Base-by-base conservation (phyloP, 345 rosid genomes). In the Bruguiera sexangula region DNA sequence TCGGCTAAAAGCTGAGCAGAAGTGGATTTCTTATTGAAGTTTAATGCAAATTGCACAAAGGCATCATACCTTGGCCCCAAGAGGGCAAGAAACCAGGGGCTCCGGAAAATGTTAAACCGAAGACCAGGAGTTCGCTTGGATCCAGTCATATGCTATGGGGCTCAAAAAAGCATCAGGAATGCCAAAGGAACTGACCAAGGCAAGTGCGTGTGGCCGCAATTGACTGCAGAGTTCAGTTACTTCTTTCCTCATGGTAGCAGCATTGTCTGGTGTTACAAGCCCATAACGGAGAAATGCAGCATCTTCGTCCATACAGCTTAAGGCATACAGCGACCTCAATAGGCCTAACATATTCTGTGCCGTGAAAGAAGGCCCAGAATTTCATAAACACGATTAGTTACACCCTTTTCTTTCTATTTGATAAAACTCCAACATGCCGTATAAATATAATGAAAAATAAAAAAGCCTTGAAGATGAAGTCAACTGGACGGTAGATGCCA, bases 71-170 rank as follows among this genome's bases (percentile, higher is more conserved):
- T 15, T 52, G 15, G 30, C 26, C 16, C 1, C 29, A 3, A 24
- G 24, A 22, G 60, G 30, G 6, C 11, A 4, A 24, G 15, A 29
- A 46, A 8, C 7, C 22, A 37, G 31, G 7, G 2, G 13, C 15
- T 20, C 37, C 18, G 7, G 15, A 4, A 32, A 76, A 9, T 71
- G 69, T 65, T 83, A 70, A 64, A 74, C 85, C 8, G 90, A 84
- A 65, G 95, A 82, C 93, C 89, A 87, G 21, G 97, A 81, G 69
- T 94, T 88, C 31, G 97, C 87, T 21, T 87, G 96, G 21, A 94
- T 84, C 97, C 98, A 94, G 76, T 94, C 70, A 60, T 78, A 91
- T 51, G 98, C 97, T 75, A 94, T 78, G 11, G 97, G 98, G 79
- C 87, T 75, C 84, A 94, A 78, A 73, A 89, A 85, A 3, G 93